phyloP scores from a whole-genome alignment of 129 eudicot species.

The Centella asiatica region DNA sequence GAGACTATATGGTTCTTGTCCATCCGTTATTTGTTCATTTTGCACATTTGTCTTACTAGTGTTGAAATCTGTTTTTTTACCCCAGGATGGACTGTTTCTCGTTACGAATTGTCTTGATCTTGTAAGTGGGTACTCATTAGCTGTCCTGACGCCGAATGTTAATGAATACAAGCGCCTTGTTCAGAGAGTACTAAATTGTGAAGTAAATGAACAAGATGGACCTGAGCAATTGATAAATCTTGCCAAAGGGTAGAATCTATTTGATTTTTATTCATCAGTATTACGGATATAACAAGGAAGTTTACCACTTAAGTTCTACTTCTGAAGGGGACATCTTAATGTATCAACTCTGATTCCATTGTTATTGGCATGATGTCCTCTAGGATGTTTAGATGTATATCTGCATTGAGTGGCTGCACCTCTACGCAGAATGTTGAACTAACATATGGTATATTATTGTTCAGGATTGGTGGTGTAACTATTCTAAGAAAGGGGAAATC shows the following conservation, averaged over 20 bases:
- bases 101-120: conserved; percentile 74
- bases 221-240: conserved; percentile 61
- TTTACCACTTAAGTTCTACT: neutral
- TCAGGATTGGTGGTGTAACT: conserved; percentile 89
- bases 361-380: neutral
- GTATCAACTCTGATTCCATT: neutral
- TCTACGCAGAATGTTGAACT: neutral
- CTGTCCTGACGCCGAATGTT: conserved; percentile 86
- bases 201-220: conserved; percentile 85
- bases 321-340: neutral
- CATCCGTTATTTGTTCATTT: neutral
- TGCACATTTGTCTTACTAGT: neutral
- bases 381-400: neutral
- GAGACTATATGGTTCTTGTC: conserved; percentile 11
- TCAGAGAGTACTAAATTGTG: conserved; percentile 75
- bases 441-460: conserved; percentile 13
- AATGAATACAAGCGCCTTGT: conserved; percentile 97
- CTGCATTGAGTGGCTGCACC: neutral
- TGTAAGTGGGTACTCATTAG: conserved; percentile 73
- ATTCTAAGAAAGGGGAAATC: conserved; percentile 79
- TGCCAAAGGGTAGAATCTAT: conserved; percentile 51
- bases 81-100: conserved; percentile 93
- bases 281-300: neutral
- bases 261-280: neutral
- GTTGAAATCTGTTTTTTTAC: conserved; percentile 9